Evolutionary conservation across 225 moss, liverwort and hornwort species (phyloP), one percentile per base, ranked within the genome.

Genomic region (Antitrichia curtipendula): DNA sequence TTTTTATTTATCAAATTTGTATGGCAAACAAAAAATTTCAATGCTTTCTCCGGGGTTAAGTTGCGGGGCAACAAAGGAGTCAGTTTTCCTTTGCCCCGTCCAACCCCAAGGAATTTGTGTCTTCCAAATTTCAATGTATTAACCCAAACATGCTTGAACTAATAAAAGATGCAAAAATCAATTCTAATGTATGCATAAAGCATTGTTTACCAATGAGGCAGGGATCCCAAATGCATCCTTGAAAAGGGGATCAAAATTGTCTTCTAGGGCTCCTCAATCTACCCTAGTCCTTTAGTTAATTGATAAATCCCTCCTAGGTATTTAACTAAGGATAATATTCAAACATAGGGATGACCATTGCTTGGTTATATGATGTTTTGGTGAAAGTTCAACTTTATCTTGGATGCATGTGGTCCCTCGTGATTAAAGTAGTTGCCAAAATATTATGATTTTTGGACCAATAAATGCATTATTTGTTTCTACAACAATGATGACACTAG

Each of bases 71-170:
- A 16, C 8, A 8, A 62, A 31, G 2, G 8, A 2, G 16, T 1
- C 0, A 32, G 2, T 16, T 8, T 2, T 31, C 8, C 8, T 0
- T 7, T 4, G 31, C 3, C 31, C 8, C 2, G 0, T 12, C 16
- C 2, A 31, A 31, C 6, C 12, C 0, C 3, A 50, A 38, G 1
- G 3, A 16, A 13, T 28, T 41, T 28, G 43, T 71, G 27, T 27
- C 15, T 25, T 28, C 28, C 24, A 40, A 8, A 13, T 69, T 24
- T 40, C 13, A n/a, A 7, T 12, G 66, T 21, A 11, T 10, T 23
- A 38, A 13, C 2, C n/a, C 66, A 68, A 12, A 7, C 3, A 2
- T 40, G 8, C 25, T 25, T 41, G 9, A 25, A 25, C 13, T 40
- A 24, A n/a, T n/a, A n/a, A n/a, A 27, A 8, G 5, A 71, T 5